phyloP scores from a whole-genome alignment of 495 filamentous ascomycete species.

The Lepidopterella palustris region DNA sequence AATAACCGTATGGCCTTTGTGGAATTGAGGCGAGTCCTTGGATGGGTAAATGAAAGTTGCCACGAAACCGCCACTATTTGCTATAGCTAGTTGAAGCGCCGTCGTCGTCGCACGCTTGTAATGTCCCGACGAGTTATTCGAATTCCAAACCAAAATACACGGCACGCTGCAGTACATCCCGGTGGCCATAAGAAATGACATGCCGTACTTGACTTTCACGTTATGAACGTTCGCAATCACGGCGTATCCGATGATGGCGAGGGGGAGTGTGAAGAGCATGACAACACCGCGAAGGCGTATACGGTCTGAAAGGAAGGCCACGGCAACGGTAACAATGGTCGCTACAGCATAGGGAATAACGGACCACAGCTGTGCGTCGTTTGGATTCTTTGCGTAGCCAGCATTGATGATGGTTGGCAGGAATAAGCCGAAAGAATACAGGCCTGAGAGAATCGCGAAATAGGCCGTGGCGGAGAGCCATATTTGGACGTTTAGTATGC shows the following conservation, averaged over 20 bases:
- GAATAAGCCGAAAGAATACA: slow-evolving; percentile 28
- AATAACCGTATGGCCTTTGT: slow-evolving; percentile 53
- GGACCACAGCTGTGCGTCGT: slow-evolving; percentile 24
- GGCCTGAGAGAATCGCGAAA: slow-evolving; percentile 25
- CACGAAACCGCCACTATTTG: slow-evolving; percentile 47
- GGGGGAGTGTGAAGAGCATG: slow-evolving; percentile 24
- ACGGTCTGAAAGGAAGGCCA: slow-evolving; percentile 43
- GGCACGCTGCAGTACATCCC: slow-evolving; percentile 23
- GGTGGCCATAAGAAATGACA: slow-evolving; percentile 28
- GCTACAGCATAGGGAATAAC: slow-evolving; percentile 28
- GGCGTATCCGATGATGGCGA: slow-evolving; percentile 26
- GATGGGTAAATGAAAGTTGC: slow-evolving; percentile 54
- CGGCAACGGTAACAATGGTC: slow-evolving; percentile 17
- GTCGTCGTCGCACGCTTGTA: slow-evolving; percentile 24
- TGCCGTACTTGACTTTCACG: slow-evolving; percentile 21
- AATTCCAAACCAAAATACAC: slow-evolving; percentile 23
- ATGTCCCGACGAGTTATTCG: slow-evolving; percentile 25
- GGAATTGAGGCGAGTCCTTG: slow-evolving; percentile 39
- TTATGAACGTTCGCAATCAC: slow-evolving; percentile 12
- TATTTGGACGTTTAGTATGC: slow-evolving; percentile 22
- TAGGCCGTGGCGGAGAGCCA: slow-evolving; percentile 43
- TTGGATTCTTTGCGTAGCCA: slow-evolving; percentile 30
- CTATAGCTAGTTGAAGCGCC: slow-evolving; percentile 42
- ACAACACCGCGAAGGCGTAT: slow-evolving; percentile 39
- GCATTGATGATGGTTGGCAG: slow-evolving; percentile 27